A percentile compares a stretch with the other conserved stretches of the same genome.
These are phyloP conservation scores for Suhomyces wounanorum DNA, from an alignment of 1,139 yeast genomes.

Conservation along the genomic window DNA sequence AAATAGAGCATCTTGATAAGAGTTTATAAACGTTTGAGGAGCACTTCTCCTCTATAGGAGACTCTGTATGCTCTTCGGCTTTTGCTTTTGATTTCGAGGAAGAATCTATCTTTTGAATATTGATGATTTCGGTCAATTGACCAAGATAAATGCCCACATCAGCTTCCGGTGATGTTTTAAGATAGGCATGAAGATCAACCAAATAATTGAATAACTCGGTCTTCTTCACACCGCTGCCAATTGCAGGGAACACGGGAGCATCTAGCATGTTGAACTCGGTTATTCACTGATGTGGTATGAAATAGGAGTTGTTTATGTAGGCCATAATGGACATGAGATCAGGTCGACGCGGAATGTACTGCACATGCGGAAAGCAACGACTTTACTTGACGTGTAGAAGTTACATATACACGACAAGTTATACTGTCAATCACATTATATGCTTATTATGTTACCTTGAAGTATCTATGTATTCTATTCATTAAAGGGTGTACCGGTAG, in stretches of 20 bases:
- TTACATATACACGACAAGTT: too few species aligned
- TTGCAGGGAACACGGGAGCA: conserved; percentile 17
- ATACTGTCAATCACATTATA: too few species aligned
- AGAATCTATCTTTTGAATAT: conserved; percentile 10
- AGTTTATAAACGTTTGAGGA: conserved; percentile 34
- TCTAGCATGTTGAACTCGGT: conserved; percentile 7
- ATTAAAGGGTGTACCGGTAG: background rate
- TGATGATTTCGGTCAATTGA: conserved; percentile 16
- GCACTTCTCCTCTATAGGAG: conserved; percentile 6
- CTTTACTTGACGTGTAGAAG: background rate
- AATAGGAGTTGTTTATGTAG: background rate
- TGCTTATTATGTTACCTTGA: too few species aligned
- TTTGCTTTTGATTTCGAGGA: conserved; percentile 9
- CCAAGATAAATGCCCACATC: conserved; percentile 14
- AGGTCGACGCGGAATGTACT: conserved; percentile 4
- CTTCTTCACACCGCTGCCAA: conserved; percentile 24
- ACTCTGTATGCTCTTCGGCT: background rate
- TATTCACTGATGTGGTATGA: background rate
- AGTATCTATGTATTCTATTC: background rate
- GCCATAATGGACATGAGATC: background rate
- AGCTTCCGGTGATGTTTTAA: conserved; percentile 16
- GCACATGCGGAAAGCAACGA: background rate
- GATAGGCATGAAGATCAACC: conserved; percentile 24
- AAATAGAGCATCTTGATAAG: conserved; percentile 32
- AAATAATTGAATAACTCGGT: conserved; percentile 27